Evolutionary conservation across 257 asterid species (phyloP).

Genomic region (Rauvolfia tetraphylla): DNA sequence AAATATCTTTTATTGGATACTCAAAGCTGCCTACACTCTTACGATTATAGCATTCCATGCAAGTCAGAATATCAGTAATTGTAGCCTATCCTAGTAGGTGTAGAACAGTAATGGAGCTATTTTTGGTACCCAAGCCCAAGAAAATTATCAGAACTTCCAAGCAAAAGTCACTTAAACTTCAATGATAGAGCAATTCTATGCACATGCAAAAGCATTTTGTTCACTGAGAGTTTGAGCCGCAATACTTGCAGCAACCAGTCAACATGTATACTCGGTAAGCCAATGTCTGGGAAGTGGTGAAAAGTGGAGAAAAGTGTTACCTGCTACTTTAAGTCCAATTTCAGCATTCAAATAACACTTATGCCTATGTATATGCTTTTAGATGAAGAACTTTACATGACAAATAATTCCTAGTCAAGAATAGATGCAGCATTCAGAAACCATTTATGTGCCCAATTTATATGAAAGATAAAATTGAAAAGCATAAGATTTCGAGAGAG

Average conservation of each 20-base stretch:
- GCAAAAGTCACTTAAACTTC: not conserved
- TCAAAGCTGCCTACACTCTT: not conserved
- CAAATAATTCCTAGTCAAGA: not conserved
- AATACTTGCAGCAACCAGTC: not conserved
- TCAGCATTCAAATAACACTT: not conserved
- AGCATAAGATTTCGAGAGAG: not conserved
- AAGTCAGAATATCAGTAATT: not conserved
- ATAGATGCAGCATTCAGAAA: not conserved
- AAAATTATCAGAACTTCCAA: not conserved
- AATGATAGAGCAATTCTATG: not conserved
- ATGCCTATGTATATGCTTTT: not conserved
- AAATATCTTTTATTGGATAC: not conserved
- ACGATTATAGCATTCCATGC: not conserved
- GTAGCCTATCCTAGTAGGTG: not conserved
- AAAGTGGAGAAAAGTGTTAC: not conserved
- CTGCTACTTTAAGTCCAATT: not conserved
- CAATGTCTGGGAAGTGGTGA: not conserved
- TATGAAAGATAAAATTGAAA: not conserved
- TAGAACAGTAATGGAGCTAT: not conserved
- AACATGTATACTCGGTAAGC: not conserved
- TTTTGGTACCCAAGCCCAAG: not conserved
- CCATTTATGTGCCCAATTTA: not conserved
- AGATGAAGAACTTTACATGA: not conserved
- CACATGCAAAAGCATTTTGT: not conserved
- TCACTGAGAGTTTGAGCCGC: not conserved